A percentile compares a stretch with the other conserved stretches of the same genome.
Evolutionary conservation across 805 yeast species (phyloP).

Genomic region (Lipomyces lipofer): DNA sequence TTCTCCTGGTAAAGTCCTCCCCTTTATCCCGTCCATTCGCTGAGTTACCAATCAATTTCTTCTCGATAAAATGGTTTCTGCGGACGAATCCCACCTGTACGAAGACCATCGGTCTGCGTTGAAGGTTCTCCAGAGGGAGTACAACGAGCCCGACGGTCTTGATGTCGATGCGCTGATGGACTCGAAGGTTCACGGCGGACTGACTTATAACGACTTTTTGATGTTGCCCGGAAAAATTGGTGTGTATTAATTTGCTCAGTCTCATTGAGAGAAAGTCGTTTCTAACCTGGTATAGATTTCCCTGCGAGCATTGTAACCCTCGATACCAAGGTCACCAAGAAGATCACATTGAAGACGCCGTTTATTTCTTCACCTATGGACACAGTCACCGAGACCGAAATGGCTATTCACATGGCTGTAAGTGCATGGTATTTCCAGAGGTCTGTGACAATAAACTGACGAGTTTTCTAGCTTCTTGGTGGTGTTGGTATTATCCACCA

Average conservation of each 20-base stretch:
- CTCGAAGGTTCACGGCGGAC: slow-evolving; percentile 87
- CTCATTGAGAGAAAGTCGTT: not conserved
- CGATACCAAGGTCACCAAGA: slow-evolving; percentile 87
- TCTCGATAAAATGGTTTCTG: slow-evolving; percentile 21
- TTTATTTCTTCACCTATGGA: slow-evolving; percentile 99
- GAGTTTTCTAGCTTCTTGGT: slow-evolving; percentile 60
- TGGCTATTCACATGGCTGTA: slow-evolving; percentile 96
- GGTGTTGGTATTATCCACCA: slow-evolving; percentile 99
- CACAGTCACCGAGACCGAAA: slow-evolving; percentile 94
- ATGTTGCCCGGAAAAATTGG: slow-evolving; percentile 90
- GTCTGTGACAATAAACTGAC: not conserved
- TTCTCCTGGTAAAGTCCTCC: slow-evolving; percentile 24
- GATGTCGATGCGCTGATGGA: slow-evolving; percentile 83
- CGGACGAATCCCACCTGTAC: slow-evolving; percentile 17
- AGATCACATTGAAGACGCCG: slow-evolving; percentile 88
- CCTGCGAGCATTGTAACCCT: slow-evolving; percentile 75
- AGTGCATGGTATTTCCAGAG: not conserved
- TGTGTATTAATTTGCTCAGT: slow-evolving; percentile 9
- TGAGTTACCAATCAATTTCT: not conserved
- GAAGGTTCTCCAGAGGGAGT: slow-evolving; percentile 62
- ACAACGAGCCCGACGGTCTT: slow-evolving; percentile 79
- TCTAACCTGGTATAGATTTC: slow-evolving; percentile 48
- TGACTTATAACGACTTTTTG: slow-evolving; percentile 95
- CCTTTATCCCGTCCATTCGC: slow-evolving; percentile 13
- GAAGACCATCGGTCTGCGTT: slow-evolving; percentile 50